Conservation (phyloP, 1,139 yeast species). For the Scheffersomyces parashehatae region DNA sequence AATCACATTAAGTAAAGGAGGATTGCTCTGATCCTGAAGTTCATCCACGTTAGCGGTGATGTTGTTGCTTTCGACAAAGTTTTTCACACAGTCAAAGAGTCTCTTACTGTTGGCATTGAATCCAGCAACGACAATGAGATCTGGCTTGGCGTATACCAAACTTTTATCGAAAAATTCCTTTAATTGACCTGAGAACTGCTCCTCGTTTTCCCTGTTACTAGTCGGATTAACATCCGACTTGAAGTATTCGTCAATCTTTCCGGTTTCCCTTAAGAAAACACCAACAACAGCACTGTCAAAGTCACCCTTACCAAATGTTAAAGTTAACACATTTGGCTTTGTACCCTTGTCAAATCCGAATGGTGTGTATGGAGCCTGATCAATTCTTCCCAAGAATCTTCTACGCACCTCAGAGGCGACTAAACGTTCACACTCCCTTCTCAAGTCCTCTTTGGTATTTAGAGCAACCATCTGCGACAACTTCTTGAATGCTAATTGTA, state of each 20-base stretch:
- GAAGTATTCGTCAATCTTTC: conserved; percentile 72
- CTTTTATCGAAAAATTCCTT: conserved; percentile 43
- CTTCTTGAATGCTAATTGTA: conserved; percentile 67
- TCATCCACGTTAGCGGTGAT: conserved; percentile 54
- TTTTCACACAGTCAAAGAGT: conserved; percentile 57
- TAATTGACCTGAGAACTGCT: conserved; percentile 55
- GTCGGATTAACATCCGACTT: conserved; percentile 81
- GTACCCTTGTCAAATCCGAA: conserved; percentile 76
- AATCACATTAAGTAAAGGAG: conserved; percentile 56
- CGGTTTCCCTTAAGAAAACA: conserved; percentile 73
- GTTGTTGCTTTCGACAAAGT: conserved; percentile 58
- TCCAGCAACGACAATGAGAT: conserved; percentile 89
- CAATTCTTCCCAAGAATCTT: conserved; percentile 66
- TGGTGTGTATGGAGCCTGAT: conserved; percentile 93
- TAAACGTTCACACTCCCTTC: conserved; percentile 73
- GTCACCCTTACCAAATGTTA: conserved; percentile 86
- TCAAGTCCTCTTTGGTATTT: conserved; percentile 81
- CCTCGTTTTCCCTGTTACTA: conserved; percentile 50
- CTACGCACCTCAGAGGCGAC: conserved; percentile 71
- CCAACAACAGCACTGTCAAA: conserved; percentile 87
- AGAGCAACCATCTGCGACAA: conserved; percentile 68
- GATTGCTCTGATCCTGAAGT: conserved; percentile 38
- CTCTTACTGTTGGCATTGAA: conserved; percentile 73
- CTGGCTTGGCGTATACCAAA: conserved; percentile 56
- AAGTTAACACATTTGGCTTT: conserved; percentile 77